phyloP scores from a whole-genome alignment of 1,284 basidiomycete genomes.

The Bjerkandera adusta region DNA sequence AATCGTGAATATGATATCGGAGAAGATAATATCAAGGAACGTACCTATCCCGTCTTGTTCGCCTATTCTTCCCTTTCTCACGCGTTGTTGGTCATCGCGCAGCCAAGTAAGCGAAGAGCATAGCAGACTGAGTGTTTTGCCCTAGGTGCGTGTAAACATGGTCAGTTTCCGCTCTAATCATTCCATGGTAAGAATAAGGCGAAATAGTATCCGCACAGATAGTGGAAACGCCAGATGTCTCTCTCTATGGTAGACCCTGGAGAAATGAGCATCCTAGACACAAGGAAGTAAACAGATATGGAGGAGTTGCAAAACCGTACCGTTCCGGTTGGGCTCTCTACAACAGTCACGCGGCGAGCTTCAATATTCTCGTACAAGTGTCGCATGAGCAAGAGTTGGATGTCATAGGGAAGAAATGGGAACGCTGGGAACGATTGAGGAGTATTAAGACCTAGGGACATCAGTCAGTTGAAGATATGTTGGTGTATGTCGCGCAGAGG shows the following conservation, averaged over 20 bases:
- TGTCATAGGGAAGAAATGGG: slow-evolving; percentile 85
- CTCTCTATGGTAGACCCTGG: too few species aligned
- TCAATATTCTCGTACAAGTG: slow-evolving; percentile 86
- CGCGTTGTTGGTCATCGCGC: slow-evolving; percentile 64
- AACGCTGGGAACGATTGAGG: slow-evolving; percentile 73
- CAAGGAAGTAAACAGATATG: slow-evolving; percentile 4
- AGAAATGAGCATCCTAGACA: slow-evolving; percentile 3
- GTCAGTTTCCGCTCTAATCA: neutral
- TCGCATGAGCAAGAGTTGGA: slow-evolving; percentile 88
- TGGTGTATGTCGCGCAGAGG: too few species aligned
- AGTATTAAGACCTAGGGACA: slow-evolving; percentile 50
- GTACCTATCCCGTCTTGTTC: neutral
- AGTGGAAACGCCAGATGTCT: too few species aligned
- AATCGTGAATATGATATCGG: slow-evolving; percentile 30
- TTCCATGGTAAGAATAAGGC: neutral
- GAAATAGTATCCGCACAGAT: neutral
- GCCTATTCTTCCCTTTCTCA: slow-evolving; percentile 44
- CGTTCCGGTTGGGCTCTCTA: slow-evolving; percentile 87
- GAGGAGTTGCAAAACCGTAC: slow-evolving; percentile 41
- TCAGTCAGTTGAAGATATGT: slow-evolving; percentile 22
- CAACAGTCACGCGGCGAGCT: slow-evolving; percentile 68
- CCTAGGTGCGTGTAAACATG: slow-evolving; percentile 38
- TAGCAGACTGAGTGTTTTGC: slow-evolving; percentile 84
- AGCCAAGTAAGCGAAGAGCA: slow-evolving; percentile 84
- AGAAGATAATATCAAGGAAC: neutral